Base-by-base conservation (phyloP, 495 filamentous ascomycete genomes). In the Penicillium diatomitis region DNA sequence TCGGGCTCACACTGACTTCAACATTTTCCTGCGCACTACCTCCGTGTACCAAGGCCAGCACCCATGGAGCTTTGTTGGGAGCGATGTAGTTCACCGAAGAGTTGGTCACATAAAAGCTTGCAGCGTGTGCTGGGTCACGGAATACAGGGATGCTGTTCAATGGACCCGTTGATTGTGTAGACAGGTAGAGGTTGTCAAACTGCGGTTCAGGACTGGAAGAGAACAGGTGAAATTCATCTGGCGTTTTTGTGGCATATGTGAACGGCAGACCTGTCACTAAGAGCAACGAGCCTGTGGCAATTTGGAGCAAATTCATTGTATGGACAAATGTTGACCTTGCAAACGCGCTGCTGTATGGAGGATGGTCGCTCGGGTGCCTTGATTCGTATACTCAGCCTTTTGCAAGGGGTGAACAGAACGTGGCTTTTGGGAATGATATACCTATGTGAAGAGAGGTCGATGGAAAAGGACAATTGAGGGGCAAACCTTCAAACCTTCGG, bases 1-100 rank as follows among this genome's bases (percentile, higher is more conserved):
- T 59, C 0, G 51, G 54, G 4, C 66, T 60, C 36, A 68, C 59
- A 32, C 45, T 44, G 9, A 67, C 62, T 29, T 53, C 49, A 28
- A 59, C 56, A 12, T 44, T 29, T 12, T 38, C 35, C 41, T 46
- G 34, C 10, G 34, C 46, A 47, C 44, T 38, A 4, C 49, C 11
- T 28, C 56, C 54, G 7, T 43, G 38, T 27, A 62, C 48, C 37
- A 62, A 41, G n/a, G 58, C 54, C 30, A 62, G 33, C 4, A 38
- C 49, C 38, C 41, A 62, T 4, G 59, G 56, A 0, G 51, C 49
- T 3, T 32, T 32, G 37, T 52, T 54, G 8, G 47, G 45, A 9
- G 36, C 38, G 8, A 52, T 38, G 32, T 52, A 57, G 31, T 38
- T 28, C 8, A 62, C 38, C 4, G 57, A 54, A 8, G 53, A 49